Conservation (phyloP, 75 land plant genomes). For the Larix kaempferi region DNA sequence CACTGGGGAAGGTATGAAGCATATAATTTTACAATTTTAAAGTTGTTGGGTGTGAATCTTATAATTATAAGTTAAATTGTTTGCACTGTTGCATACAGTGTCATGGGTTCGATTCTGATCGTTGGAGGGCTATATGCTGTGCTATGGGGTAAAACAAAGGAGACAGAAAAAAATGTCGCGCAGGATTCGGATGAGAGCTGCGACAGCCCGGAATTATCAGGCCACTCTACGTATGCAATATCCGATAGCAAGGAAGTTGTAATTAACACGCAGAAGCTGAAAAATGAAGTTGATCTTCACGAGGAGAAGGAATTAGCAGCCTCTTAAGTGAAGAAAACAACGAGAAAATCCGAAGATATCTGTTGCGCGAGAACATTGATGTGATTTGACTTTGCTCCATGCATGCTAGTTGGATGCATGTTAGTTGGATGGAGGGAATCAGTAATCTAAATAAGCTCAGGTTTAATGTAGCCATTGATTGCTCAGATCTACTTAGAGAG, state of each 20-base stretch:
- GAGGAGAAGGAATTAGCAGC: neutral
- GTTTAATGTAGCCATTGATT: neutral
- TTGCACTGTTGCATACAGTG: slow-evolving; percentile 18
- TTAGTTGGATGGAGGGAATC: too few species aligned
- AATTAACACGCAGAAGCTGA: neutral
- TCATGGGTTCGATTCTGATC: slow-evolving; percentile 33
- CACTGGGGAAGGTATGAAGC: slow-evolving; percentile 62
- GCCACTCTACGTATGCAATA: neutral
- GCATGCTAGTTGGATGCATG: too few species aligned
- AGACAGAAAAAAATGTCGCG: slow-evolving; percentile 1
- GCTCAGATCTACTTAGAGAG: too few species aligned
- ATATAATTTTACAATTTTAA: neutral
- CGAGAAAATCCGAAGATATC: neutral
- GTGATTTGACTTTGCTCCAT: too few species aligned
- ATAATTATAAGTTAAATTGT: neutral
- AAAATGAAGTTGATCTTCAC: neutral
- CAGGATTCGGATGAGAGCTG: neutral
- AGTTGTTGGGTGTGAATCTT: too few species aligned
- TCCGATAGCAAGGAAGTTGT: neutral
- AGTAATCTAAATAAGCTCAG: too few species aligned
- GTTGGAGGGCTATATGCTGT: slow-evolving; percentile 42
- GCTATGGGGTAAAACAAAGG: slow-evolving; percentile 44
- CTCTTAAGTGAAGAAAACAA: neutral
- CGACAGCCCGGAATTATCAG: neutral
- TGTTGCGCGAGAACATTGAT: neutral